phyloP scores from a whole-genome alignment of 805 yeast genomes.

The Candida insectalens region DNA sequence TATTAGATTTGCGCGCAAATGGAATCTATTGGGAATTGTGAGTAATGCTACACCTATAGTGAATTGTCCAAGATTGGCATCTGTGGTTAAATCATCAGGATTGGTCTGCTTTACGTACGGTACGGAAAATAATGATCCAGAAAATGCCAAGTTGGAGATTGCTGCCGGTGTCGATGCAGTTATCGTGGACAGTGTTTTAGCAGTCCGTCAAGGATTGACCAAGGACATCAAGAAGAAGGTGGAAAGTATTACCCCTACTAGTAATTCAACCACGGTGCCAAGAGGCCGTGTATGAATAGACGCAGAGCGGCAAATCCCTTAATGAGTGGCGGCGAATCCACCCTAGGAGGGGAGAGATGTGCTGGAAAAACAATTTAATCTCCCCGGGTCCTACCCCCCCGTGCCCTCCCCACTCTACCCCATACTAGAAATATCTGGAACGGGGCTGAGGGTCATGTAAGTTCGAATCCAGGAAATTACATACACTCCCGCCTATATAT shows the following conservation, averaged over 20 bases:
- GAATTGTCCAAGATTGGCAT: slow-evolving; percentile 82
- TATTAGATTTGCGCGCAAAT: slow-evolving; percentile 77
- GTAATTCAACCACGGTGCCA: too few species aligned
- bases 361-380: too few species aligned
- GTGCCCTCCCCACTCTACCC: too few species aligned
- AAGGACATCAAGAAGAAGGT: slow-evolving; percentile 11
- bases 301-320: too few species aligned
- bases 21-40: slow-evolving; percentile 89
- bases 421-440: too few species aligned
- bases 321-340: too few species aligned
- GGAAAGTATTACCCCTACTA: background rate
- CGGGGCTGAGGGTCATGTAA: background rate
- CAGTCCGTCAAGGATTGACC: slow-evolving; percentile 75
- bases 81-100: slow-evolving; percentile 85
- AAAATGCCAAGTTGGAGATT: slow-evolving; percentile 75
- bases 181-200: slow-evolving; percentile 91
- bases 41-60: slow-evolving; percentile 81
- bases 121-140: slow-evolving; percentile 72
- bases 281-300: too few species aligned
- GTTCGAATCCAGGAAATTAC: background rate
- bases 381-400: too few species aligned
- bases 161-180: slow-evolving; percentile 96
- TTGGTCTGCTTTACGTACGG: slow-evolving; percentile 93
- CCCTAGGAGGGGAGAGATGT: too few species aligned
- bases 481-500: background rate